Conservation (phyloP, 768 basidiomycete species). For the Kwoniella shandongensis region DNA sequence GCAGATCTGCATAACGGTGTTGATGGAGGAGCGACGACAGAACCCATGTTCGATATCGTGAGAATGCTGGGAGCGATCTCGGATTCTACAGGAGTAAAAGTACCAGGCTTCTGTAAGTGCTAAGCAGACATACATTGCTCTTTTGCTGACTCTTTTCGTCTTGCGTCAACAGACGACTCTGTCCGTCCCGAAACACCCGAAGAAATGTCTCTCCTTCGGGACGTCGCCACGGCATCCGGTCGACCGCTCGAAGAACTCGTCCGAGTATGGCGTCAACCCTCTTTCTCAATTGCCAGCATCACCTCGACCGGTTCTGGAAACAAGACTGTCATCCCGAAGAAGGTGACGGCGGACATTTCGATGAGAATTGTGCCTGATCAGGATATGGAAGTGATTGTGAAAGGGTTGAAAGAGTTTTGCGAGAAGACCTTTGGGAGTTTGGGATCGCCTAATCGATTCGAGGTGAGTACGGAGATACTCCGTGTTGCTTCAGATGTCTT, state of each 20-base stretch:
- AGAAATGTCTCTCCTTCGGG: slow-evolving; percentile 68
- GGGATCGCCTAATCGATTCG: slow-evolving; percentile 68
- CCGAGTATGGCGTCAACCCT: slow-evolving; percentile 85
- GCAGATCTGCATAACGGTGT: slow-evolving; percentile 92
- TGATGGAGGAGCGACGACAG: slow-evolving; percentile 80
- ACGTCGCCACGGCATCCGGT: slow-evolving; percentile 68
- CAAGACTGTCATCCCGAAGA: slow-evolving; percentile 79
- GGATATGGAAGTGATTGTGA: slow-evolving; percentile 57
- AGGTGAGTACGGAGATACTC: slow-evolving; percentile 57
- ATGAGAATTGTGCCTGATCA: slow-evolving; percentile 95
- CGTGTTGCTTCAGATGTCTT: too few relatives aligned
- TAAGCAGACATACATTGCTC: not conserved
- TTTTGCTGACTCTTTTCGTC: not conserved
- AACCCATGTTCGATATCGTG: slow-evolving; percentile 94
- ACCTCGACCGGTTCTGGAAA: slow-evolving; percentile 65
- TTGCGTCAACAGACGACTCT: slow-evolving; percentile 56
- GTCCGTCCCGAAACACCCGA: slow-evolving; percentile 69
- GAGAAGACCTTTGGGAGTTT: slow-evolving; percentile 62
- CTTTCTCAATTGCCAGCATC: slow-evolving; percentile 82
- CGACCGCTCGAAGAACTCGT: slow-evolving; percentile 68
- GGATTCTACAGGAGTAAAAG: slow-evolving; percentile 61
- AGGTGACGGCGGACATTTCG: slow-evolving; percentile 79
- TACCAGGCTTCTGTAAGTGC: slow-evolving; percentile 79
- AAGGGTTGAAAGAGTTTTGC: slow-evolving; percentile 64
- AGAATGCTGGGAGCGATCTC: slow-evolving; percentile 73